Percentiles rank a stretch among this genome's conserved stretches.
Conservation (phyloP, 2,329 filamentous ascomycete genomes). For the Penicillium sp. region DNA sequence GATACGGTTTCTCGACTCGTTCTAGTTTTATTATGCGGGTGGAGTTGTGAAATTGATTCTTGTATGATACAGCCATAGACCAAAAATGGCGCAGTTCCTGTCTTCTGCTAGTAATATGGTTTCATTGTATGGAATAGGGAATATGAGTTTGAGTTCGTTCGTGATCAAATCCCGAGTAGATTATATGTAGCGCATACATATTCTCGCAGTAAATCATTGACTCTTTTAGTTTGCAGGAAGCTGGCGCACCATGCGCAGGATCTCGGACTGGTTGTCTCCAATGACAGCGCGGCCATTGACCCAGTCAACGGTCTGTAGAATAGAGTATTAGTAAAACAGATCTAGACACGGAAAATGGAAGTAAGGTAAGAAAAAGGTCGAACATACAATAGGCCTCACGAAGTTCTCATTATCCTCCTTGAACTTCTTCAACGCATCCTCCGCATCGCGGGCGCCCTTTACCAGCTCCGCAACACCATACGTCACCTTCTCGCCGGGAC, state of each 20-base stretch:
- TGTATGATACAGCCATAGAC: slow-evolving; percentile 36
- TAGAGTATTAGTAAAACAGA: slow-evolving; percentile 22
- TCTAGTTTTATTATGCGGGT: slow-evolving; percentile 18
- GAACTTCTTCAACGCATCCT: slow-evolving; percentile 77
- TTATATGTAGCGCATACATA: neutral
- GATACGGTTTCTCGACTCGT: slow-evolving; percentile 14
- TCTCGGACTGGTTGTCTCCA: slow-evolving; percentile 83
- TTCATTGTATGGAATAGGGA: slow-evolving; percentile 8
- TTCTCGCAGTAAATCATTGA: neutral
- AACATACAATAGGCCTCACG: slow-evolving; percentile 71
- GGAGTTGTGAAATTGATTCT: slow-evolving; percentile 20
- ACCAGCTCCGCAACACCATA: slow-evolving; percentile 65
- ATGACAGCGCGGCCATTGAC: slow-evolving; percentile 77
- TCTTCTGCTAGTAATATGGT: slow-evolving; percentile 4
- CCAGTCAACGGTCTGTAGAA: slow-evolving; percentile 73
- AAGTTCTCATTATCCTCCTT: slow-evolving; percentile 68
- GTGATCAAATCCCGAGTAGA: neutral
- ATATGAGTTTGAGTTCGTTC: slow-evolving; percentile 1
- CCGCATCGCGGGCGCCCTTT: slow-evolving; percentile 68
- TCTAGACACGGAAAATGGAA: neutral
- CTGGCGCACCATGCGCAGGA: slow-evolving; percentile 73
- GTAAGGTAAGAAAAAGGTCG: slow-evolving; percentile 7
- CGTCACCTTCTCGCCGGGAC: slow-evolving; percentile 61
- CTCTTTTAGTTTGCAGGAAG: slow-evolving; percentile 29
- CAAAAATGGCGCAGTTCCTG: slow-evolving; percentile 14